These are phyloP conservation scores for Talaromyces sp. DNA, from an alignment of 2,329 filamentous ascomycete species.

Conservation along the genomic window DNA sequence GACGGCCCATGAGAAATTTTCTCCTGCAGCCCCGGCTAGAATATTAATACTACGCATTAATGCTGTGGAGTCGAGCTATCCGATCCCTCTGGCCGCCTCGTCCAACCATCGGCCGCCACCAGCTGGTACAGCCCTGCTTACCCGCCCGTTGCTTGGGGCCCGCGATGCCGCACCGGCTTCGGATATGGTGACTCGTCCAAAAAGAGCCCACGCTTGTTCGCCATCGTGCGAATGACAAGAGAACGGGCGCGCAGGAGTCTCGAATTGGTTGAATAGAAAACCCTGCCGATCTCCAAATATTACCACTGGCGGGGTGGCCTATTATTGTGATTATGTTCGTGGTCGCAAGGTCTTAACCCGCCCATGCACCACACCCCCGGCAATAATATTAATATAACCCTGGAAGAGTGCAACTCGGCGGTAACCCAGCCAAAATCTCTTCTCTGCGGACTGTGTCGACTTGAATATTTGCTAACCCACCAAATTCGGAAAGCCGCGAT, in stretches of 20 bases:
- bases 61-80: conserved; percentile 5
- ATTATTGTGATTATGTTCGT: not conserved
- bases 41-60: not conserved
- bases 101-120: conserved; percentile 10
- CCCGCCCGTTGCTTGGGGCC: conserved; percentile 10
- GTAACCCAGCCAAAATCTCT: not conserved
- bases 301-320: not conserved
- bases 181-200: conserved; percentile 10
- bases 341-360: not conserved
- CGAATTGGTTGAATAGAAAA: conserved; percentile 5
- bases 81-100: conserved; percentile 4
- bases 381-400: not conserved
- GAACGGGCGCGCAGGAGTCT: not conserved
- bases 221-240: not conserved
- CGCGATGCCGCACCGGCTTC: conserved; percentile 5
- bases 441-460: not conserved
- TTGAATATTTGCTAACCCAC: not conserved
- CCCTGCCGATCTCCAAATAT: conserved; percentile 9
- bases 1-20: not conserved
- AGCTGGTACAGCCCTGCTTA: conserved; percentile 7
- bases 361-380: not conserved
- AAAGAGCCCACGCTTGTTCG: conserved; percentile 6
- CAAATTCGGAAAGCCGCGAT: not conserved
- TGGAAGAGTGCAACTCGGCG: not conserved
- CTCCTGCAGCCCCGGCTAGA: not conserved